A percentile compares a stretch with the other conserved stretches of the same genome.
phyloP scores from a whole-genome alignment of 2,329 filamentous ascomycete species.

The Fusarium sacchari region DNA sequence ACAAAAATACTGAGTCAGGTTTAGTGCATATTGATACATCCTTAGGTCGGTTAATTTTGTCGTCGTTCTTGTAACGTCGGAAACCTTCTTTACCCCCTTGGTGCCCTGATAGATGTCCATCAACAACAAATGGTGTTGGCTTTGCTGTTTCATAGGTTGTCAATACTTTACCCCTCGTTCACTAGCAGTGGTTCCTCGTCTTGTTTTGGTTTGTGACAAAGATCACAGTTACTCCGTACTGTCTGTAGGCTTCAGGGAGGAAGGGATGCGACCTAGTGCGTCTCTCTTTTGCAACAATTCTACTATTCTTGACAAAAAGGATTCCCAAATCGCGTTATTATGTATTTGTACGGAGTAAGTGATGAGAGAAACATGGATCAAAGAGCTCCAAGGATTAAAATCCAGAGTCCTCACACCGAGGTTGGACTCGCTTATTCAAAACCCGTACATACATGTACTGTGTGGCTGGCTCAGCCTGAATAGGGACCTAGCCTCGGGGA shows the following conservation, averaged over 20 bases:
- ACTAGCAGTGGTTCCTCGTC: constrained; percentile 19
- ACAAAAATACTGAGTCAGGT: not conserved
- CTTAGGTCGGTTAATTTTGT: not conserved
- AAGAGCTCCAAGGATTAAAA: not conserved
- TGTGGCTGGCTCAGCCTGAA: constrained; percentile 26
- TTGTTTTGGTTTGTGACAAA: not conserved
- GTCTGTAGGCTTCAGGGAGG: constrained; percentile 1
- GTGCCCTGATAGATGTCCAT: not conserved
- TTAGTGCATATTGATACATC: not conserved
- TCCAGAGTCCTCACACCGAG: constrained; percentile 6
- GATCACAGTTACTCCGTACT: not conserved
- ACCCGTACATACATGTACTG: constrained; percentile 34
- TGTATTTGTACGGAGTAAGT: not conserved
- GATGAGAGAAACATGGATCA: constrained; percentile 12
- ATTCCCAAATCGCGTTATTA: not conserved
- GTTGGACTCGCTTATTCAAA: not conserved
- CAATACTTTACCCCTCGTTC: constrained; percentile 13
- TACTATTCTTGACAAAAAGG: constrained; percentile 1
- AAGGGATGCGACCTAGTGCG: constrained; percentile 1
- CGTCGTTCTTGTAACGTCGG: not conserved
- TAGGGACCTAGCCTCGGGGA: not conserved
- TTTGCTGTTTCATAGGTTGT: constrained; percentile 36
- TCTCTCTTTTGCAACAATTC: constrained; percentile 3
- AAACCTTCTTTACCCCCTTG: not conserved
- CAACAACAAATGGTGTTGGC: constrained; percentile 12